These are phyloP conservation scores for Beauveria australis DNA, from an alignment of 2,329 filamentous ascomycete genomes.

Conservation along the genomic window DNA sequence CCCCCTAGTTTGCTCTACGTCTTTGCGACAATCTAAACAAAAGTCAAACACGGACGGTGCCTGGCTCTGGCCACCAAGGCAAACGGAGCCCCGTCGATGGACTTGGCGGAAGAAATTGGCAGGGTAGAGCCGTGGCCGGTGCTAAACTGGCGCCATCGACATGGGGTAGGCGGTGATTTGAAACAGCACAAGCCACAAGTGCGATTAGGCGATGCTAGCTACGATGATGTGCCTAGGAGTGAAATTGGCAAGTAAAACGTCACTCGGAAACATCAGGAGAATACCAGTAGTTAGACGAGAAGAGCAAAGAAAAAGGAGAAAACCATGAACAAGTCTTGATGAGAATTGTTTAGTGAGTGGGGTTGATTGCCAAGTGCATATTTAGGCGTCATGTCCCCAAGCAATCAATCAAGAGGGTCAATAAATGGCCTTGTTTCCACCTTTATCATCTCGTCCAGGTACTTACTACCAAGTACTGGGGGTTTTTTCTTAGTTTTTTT, in stretches of 20 bases:
- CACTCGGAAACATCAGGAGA: not conserved
- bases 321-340: not conserved
- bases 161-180: conserved; percentile 7
- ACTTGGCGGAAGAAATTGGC: not conserved
- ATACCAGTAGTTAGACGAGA: not conserved
- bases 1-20: not conserved
- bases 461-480: too few species aligned
- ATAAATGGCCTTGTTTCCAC: not conserved
- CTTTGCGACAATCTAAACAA: not conserved
- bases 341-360: not conserved
- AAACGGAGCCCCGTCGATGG: not conserved
- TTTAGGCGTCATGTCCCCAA: not conserved
- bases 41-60: conserved; percentile 5
- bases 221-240: conserved; percentile 1
- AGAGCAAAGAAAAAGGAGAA: not conserved
- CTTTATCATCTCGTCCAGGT: not conserved
- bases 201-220: conserved; percentile 6
- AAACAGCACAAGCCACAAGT: conserved; percentile 1
- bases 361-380: not conserved
- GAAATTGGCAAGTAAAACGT: not conserved
- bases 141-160: conserved; percentile 6
- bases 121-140: not conserved
- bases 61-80: not conserved
- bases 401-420: not conserved
- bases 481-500: not conserved